Conservation (phyloP, 129 eudicot species). For the Centella asiatica region DNA sequence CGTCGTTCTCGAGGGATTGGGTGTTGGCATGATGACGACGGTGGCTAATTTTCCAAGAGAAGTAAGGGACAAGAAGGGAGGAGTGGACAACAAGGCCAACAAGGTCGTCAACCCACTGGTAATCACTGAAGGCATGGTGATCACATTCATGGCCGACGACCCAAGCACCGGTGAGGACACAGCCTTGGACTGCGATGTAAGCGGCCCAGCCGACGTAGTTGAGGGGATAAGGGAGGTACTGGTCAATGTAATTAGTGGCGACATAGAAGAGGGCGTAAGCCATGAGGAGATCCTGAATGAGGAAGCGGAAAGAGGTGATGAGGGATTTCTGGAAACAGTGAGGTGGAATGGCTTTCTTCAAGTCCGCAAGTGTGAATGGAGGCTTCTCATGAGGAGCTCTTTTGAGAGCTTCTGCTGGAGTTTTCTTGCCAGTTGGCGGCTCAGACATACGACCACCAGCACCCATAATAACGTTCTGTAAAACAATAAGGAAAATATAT, state of each 20-base stretch:
- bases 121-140: constrained; percentile 27
- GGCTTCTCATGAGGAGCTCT: constrained; percentile 23
- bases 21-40: constrained; percentile 34
- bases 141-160: constrained; percentile 33
- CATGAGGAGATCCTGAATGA: constrained; percentile 22
- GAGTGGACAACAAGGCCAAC: constrained; percentile 29
- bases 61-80: constrained; percentile 24
- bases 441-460: constrained; percentile 29
- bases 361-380: constrained; percentile 24
- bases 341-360: constrained; percentile 30
- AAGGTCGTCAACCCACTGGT: constrained; percentile 22
- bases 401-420: constrained; percentile 7
- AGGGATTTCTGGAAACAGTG: constrained; percentile 24
- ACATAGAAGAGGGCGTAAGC: constrained; percentile 19
- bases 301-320: constrained; percentile 21
- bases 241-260: constrained; percentile 19
- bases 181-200: constrained; percentile 25
- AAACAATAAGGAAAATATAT: no score
- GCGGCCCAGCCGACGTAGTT: constrained; percentile 24
- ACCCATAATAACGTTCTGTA: constrained; percentile 10
- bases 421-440: neutral
- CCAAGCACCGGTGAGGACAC: constrained; percentile 33
- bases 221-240: constrained; percentile 12
- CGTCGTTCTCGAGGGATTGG: constrained; percentile 29
- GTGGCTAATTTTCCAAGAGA: constrained; percentile 32